Conservation (phyloP, 2,329 filamentous ascomycete genomes). For the Pseudocercospora pini-densiflorae region DNA sequence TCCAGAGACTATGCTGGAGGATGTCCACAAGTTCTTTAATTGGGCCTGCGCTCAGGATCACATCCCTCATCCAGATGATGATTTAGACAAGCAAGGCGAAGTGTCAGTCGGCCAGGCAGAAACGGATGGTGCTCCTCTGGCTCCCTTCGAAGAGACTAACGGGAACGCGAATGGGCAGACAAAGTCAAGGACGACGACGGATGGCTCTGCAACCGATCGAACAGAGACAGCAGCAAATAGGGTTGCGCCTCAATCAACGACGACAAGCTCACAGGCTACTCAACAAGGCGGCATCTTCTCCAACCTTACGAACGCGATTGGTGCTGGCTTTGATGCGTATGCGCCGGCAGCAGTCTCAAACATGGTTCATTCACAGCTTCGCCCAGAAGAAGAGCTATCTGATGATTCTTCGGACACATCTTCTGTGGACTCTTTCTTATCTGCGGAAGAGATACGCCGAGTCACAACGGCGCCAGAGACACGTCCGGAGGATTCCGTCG, state of each 20-base stretch:
- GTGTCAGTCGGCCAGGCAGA: slow-evolving; percentile 5
- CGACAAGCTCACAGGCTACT: slow-evolving; percentile 12
- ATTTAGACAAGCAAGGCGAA: slow-evolving; percentile 34
- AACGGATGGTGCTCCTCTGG: slow-evolving; percentile 4
- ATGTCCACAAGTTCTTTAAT: slow-evolving; percentile 79
- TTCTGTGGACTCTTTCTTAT: slow-evolving; percentile 44
- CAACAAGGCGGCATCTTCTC: slow-evolving; percentile 37
- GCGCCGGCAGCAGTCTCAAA: slow-evolving; percentile 39
- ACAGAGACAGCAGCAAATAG: not conserved
- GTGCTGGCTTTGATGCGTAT: slow-evolving; percentile 40
- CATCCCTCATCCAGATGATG: slow-evolving; percentile 42
- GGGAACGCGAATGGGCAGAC: not conserved
- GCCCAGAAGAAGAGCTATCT: slow-evolving; percentile 21
- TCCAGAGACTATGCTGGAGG: slow-evolving; percentile 76
- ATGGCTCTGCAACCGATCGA: not conserved
- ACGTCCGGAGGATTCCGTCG: slow-evolving; percentile 28
- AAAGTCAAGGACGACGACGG: not conserved
- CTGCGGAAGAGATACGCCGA: slow-evolving; percentile 47
- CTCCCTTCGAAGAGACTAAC: slow-evolving; percentile 6
- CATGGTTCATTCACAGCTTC: slow-evolving; percentile 33
- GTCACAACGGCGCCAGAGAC: slow-evolving; percentile 39
- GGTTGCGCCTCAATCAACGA: slow-evolving; percentile 13
- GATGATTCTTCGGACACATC: slow-evolving; percentile 34
- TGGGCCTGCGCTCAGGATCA: slow-evolving; percentile 68
- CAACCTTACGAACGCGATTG: slow-evolving; percentile 36